Evolutionary conservation across 805 yeast genomes (phyloP), one percentile per base, ranked within the genome.

Genomic region (Wickerhamiella spandovensis): DNA sequence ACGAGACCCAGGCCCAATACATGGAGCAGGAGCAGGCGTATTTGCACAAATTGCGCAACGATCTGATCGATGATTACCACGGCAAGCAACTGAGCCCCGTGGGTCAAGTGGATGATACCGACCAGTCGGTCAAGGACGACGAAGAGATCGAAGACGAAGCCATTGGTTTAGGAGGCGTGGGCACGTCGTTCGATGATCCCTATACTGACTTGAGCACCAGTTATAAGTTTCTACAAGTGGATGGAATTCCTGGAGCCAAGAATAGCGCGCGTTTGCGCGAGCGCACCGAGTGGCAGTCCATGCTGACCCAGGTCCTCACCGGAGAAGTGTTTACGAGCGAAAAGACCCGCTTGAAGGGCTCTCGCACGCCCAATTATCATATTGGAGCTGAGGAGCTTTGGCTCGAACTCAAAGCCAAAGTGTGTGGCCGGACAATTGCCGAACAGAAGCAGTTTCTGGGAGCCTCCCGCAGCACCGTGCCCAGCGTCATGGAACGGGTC

Each of bases 271-370:
- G 61, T 44, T 55, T 64, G 48, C 54, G 79, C 10, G 97, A 88
- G 61, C 73, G 97, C 46, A 70, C 89, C 12, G 95, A 88, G 66
- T 92, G 98, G 98, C 97, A 92, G 66, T 77, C 90, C 0, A 87
- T 92, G 95, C 72, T 92, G 46, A 76, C 84, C 10, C 76, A 88
- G 2, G 97, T 92, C 3, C 74, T 92, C 35, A 90, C 94, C 2
- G 97, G 98, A 57, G 97, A 92, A 65, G 95, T 92, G 49, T 88
- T 92, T 20, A 77, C 82, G 35, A 82, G 90, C 12, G 98, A 92
- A 61, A 92, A 90, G 66, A 57, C 66, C 32, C 61, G 72, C 22
- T 49, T 67, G 44, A 81, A 85, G 3, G 81, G 81, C 64, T 72
- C 84, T 50, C 59, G 52, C 71, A 66, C 51, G 61, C 64, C 50